Conservation (phyloP, 1,284 basidiomycete genomes). For the Apiotrichum laibachii region DNA sequence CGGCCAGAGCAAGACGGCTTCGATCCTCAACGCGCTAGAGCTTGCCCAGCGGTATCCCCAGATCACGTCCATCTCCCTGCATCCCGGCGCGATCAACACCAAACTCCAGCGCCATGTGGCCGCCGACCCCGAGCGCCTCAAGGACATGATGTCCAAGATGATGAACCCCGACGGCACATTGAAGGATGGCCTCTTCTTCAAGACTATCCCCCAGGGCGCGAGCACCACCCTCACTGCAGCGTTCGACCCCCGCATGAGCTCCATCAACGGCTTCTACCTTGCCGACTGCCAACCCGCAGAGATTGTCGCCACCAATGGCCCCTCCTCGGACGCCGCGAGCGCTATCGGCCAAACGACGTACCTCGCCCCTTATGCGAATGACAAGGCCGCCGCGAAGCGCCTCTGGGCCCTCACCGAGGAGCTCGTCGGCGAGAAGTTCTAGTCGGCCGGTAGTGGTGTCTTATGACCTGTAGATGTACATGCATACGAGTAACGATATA, state of each 20-base stretch:
- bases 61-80: conserved; percentile 16
- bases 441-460: no score
- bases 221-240: conserved; percentile 14
- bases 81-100: conserved; percentile 12
- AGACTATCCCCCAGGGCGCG: conserved; percentile 14
- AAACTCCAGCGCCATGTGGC: conserved; percentile 10
- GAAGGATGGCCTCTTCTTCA: not conserved
- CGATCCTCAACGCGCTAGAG: conserved; percentile 13
- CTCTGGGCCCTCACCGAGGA: conserved; percentile 10
- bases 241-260: conserved; percentile 9
- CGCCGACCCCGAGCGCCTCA: conserved; percentile 2
- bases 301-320: not conserved
- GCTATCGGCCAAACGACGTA: not conserved
- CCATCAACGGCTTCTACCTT: conserved; percentile 13
- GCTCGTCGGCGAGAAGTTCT: conserved; percentile 4
- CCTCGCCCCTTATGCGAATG: conserved; percentile 1
- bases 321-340: not conserved
- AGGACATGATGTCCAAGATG: not conserved
- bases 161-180: conserved; percentile 10
- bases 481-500: no score
- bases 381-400: conserved; percentile 1
- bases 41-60: conserved; percentile 15
- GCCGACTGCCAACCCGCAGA: conserved; percentile 1
- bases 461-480: no score
- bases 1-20: conserved; percentile 26